Base-by-base conservation (phyloP, 306 rosid species). In the Canavalia ensiformis region DNA sequence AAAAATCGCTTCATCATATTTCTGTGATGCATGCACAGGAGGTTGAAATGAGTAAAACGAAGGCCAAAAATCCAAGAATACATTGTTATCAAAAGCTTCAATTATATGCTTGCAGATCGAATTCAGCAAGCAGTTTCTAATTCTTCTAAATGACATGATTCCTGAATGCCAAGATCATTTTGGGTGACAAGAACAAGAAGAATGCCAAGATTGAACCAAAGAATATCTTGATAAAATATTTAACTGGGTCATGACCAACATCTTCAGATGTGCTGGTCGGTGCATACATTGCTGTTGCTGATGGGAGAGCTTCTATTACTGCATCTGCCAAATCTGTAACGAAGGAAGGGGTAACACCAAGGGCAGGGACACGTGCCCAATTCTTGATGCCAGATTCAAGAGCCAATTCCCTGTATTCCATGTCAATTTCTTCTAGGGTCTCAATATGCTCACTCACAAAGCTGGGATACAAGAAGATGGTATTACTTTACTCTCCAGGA, bases 361-460 rank as follows among this genome's bases (percentile, higher is more conserved):
- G 98, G 18, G 99, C 98, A 30, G 99, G 99, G 72, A 96, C 99
- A 69, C 99, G 97, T 25, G 89, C 98, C 99, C 99, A 96, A 79
- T 90, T 94, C 90, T 90, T 79, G 72, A 96, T 73, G 52, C 99
- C 99, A 35, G 99, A 96, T 82, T 96, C 97, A 13, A 92, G 92
- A 44, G 99, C 99, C 89, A 96, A 81, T 37, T 94, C 83, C 85
- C 80, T 94, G 84, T 96, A 96, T 86, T 96, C 99, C 97, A 96
- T 90, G 81, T 96, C 99, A 69, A 96, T 96, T 81, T 96, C 99
- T 87, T 96, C 99, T 49, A 96, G 97, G 37, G 99, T 96, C 82
- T 96, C 99, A 50, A 96, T 96, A 87, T 96, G 99, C 89, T 96
- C 99, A 55, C 98, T 96, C 83, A 96, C 99, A 78, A 96, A 96